A percentile compares a stretch with the other conserved stretches of the same genome.
Conservation (phyloP, 108 stramenopile species). For the Nitzschia inconspicua region DNA sequence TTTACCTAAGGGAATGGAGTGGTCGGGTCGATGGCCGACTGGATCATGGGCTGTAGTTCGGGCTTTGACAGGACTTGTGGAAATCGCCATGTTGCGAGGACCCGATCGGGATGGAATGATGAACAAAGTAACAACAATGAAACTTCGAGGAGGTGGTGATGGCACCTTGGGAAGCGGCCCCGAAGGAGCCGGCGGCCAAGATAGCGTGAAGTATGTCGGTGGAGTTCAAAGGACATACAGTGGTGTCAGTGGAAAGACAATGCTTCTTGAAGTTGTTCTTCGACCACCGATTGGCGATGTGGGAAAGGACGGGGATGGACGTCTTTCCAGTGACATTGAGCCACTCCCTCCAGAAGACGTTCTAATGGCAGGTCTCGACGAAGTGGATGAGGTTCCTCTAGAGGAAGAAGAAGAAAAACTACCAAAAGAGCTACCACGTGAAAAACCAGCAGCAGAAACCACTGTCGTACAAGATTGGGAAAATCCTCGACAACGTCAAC, state of each 20-base stretch:
- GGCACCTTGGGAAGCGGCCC: constrained; percentile 42
- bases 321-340: constrained; percentile 31
- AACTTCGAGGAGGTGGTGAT: constrained; percentile 73
- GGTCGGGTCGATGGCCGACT: constrained; percentile 65
- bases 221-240: constrained; percentile 65
- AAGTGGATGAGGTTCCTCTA: constrained; percentile 14
- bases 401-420: not conserved
- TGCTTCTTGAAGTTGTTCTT: constrained; percentile 65
- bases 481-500: too few species aligned
- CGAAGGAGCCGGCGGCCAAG: constrained; percentile 41
- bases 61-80: constrained; percentile 56
- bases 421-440: not conserved
- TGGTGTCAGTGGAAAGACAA: constrained; percentile 55
- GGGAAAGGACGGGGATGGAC: constrained; percentile 40
- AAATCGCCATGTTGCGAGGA: constrained; percentile 62
- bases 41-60: constrained; percentile 72
- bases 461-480: too few species aligned
- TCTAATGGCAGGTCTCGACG: too few species aligned
- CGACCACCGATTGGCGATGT: constrained; percentile 61
- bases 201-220: constrained; percentile 70
- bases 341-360: constrained; percentile 23
- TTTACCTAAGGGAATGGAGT: constrained; percentile 43
- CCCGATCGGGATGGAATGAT: constrained; percentile 62
- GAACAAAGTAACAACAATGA: constrained; percentile 37
- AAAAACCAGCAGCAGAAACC: not conserved